A percentile compares a stretch with the other conserved stretches of the same genome.
phyloP scores from a whole-genome alignment of 2,329 filamentous ascomycete genomes.

The Graphiopsis chlorocephala region DNA sequence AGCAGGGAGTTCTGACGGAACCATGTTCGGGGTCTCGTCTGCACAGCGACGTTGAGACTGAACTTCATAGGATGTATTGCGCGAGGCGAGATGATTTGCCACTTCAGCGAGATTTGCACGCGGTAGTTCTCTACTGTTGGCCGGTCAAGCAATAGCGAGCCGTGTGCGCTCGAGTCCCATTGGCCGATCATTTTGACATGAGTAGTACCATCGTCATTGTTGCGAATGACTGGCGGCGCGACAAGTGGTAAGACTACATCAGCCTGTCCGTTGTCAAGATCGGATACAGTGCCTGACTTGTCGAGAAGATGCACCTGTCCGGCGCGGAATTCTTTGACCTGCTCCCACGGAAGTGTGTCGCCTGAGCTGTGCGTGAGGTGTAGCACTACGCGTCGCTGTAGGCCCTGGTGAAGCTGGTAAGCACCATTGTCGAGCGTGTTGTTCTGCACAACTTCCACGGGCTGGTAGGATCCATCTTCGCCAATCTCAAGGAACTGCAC shows the following conservation, averaged over 20 bases:
- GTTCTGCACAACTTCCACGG: slow-evolving; percentile 87
- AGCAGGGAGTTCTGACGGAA: slow-evolving; percentile 85
- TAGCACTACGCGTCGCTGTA: slow-evolving; percentile 84
- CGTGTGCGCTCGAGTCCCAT: slow-evolving; percentile 94
- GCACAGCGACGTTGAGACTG: slow-evolving; percentile 73
- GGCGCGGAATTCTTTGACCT: slow-evolving; percentile 72
- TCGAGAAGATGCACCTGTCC: slow-evolving; percentile 82
- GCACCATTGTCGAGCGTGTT: slow-evolving; percentile 82
- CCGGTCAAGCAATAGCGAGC: slow-evolving; percentile 87
- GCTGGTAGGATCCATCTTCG: slow-evolving; percentile 84
- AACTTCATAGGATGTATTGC: slow-evolving; percentile 88
- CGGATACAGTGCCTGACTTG: slow-evolving; percentile 77
- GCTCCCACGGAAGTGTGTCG: slow-evolving; percentile 83
- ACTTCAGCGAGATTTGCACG: slow-evolving; percentile 81
- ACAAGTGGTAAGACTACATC: slow-evolving; percentile 77
- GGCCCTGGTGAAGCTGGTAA: slow-evolving; percentile 91
- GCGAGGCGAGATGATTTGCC: slow-evolving; percentile 81
- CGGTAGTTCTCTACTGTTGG: slow-evolving; percentile 89
- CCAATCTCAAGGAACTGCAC: slow-evolving; percentile 88
- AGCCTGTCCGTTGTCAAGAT: slow-evolving; percentile 67
- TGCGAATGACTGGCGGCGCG: slow-evolving; percentile 72
- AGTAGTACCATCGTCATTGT: slow-evolving; percentile 85
- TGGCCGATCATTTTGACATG: slow-evolving; percentile 85
- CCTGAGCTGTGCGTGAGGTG: slow-evolving; percentile 90
- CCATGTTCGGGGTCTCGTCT: slow-evolving; percentile 80